Conservation (phyloP, 768 basidiomycete genomes). For the Termitomyces sp. region DNA sequence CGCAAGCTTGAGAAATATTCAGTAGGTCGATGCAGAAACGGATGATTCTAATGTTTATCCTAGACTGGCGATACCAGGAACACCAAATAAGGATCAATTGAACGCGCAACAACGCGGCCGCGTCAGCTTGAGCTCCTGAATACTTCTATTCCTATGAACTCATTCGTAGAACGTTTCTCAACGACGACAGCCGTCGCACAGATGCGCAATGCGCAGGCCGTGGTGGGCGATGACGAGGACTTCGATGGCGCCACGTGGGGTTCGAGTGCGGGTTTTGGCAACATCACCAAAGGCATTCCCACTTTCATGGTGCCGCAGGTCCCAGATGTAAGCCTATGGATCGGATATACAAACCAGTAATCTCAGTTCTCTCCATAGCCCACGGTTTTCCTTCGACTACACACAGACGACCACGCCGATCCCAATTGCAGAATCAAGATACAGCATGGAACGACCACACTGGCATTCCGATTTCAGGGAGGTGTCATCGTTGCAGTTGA, state of each 20-base stretch:
- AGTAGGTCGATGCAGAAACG: neutral
- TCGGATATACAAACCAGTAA: neutral
- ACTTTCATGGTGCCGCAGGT: slow-evolving; percentile 69
- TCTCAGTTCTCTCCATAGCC: slow-evolving; percentile 48
- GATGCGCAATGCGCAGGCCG: slow-evolving; percentile 40
- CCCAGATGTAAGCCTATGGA: slow-evolving; percentile 55
- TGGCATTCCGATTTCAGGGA: slow-evolving; percentile 94
- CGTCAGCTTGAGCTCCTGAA: slow-evolving; percentile 29
- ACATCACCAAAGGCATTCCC: slow-evolving; percentile 63
- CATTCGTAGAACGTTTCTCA: slow-evolving; percentile 60
- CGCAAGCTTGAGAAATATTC: neutral
- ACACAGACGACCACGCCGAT: slow-evolving; percentile 95
- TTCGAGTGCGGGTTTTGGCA: slow-evolving; percentile 78
- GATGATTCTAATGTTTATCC: slow-evolving; percentile 5
- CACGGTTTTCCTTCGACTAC: slow-evolving; percentile 81
- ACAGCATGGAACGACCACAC: slow-evolving; percentile 95
- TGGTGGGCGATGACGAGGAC: slow-evolving; percentile 56
- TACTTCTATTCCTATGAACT: slow-evolving; percentile 51
- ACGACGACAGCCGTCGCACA: slow-evolving; percentile 46
- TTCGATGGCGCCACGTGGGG: slow-evolving; percentile 74
- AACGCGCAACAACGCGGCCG: slow-evolving; percentile 34
- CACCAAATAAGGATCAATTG: slow-evolving; percentile 28
- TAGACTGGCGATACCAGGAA: neutral
- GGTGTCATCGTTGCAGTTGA: slow-evolving; percentile 99
- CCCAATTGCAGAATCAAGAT: slow-evolving; percentile 96